phyloP scores from a whole-genome alignment of 2,329 filamentous ascomycete species.

The Hypoxylon sp. region DNA sequence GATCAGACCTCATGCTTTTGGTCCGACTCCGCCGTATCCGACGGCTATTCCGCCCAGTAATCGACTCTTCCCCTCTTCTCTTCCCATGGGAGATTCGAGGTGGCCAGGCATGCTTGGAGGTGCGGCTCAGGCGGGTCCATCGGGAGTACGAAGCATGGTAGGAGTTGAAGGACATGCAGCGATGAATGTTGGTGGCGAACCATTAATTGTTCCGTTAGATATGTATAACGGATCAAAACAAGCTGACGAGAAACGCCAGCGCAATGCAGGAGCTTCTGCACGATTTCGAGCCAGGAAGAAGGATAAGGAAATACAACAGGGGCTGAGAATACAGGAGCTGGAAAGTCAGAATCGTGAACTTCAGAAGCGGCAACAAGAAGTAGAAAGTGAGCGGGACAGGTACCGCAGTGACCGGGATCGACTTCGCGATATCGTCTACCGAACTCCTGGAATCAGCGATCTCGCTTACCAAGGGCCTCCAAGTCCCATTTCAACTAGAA shows the following conservation, averaged over 20 bases:
- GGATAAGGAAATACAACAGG: constrained; percentile 82
- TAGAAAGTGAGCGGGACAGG: constrained; percentile 77
- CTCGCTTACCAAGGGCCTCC: constrained; percentile 66
- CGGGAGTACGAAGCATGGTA: constrained; percentile 43
- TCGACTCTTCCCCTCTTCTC: constrained; percentile 45
- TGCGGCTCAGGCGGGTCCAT: constrained; percentile 32
- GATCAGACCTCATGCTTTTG: constrained; percentile 42
- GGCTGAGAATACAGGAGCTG: constrained; percentile 76
- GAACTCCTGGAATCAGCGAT: constrained; percentile 70
- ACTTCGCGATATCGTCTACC: constrained; percentile 75
- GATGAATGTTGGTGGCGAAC: constrained; percentile 54
- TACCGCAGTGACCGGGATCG: constrained; percentile 81
- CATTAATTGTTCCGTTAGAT: constrained; percentile 78
- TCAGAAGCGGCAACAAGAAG: constrained; percentile 65
- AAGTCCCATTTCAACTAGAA: constrained; percentile 62
- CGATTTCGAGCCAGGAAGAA: constrained; percentile 86
- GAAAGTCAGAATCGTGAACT: constrained; percentile 79
- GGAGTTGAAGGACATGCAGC: constrained; percentile 51
- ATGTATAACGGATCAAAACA: constrained; percentile 85
- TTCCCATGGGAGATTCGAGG: constrained; percentile 42
- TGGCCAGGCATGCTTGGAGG: constrained; percentile 46
- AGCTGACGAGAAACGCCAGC: constrained; percentile 86
- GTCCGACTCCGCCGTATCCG: constrained; percentile 43
- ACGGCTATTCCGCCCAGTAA: constrained; percentile 37
- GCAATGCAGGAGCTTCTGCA: constrained; percentile 88